Evolutionary conservation across 73 alveolate species (phyloP).

Genomic region (Paramecium octaurelia): DNA sequence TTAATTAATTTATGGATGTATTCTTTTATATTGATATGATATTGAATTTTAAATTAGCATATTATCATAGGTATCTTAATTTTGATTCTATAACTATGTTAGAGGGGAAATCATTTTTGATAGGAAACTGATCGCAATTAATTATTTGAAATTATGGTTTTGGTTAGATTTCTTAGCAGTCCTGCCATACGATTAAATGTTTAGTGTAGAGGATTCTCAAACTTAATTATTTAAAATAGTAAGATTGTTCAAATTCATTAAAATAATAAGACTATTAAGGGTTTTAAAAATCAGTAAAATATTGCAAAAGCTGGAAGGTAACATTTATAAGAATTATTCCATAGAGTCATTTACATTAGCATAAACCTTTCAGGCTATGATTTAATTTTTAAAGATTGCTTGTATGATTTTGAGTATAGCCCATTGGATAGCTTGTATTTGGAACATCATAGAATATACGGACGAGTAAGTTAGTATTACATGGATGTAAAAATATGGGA

Average conservation of each 20-base stretch:
- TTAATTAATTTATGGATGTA: slow-evolving; percentile 60
- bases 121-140: slow-evolving; percentile 59
- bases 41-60: slow-evolving; percentile 43
- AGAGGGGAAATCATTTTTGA: slow-evolving; percentile 75
- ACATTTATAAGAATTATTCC: neutral
- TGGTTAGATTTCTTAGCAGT: slow-evolving; percentile 79
- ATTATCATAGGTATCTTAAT: neutral
- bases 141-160: slow-evolving; percentile 66
- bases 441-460: slow-evolving; percentile 33
- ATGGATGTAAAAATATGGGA: slow-evolving; percentile 21
- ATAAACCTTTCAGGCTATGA: neutral
- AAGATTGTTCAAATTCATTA: slow-evolving; percentile 68
- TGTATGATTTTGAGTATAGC: neutral
- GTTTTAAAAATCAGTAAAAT: slow-evolving; percentile 71
- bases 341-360: slow-evolving; percentile 16
- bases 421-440: slow-evolving; percentile 47
- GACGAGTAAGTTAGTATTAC: neutral
- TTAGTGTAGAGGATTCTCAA: slow-evolving; percentile 17
- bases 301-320: neutral
- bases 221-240: slow-evolving; percentile 62
- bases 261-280: slow-evolving; percentile 69
- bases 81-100: neutral
- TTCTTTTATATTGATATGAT: slow-evolving; percentile 64
- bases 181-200: slow-evolving; percentile 64
- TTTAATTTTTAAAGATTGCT: slow-evolving; percentile 30